Base-by-base conservation (phyloP, 768 basidiomycete species). In the Termitomyces sp. region DNA sequence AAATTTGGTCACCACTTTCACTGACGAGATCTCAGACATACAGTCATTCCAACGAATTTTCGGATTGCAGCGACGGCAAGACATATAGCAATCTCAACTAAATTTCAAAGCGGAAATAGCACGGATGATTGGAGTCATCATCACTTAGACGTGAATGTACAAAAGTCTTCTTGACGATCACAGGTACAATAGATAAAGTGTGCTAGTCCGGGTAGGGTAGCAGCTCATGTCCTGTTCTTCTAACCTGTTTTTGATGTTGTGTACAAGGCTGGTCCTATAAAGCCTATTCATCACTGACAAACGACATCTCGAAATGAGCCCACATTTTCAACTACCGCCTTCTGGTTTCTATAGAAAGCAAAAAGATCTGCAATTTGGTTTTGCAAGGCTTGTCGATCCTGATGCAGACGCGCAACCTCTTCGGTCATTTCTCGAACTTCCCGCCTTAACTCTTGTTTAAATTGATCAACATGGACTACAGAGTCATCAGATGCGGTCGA, bases 21-120 rank as follows among this genome's bases (percentile, higher is more conserved):
- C 28, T 56, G 8, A 58, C 33, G 8, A n/a, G 57, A 8, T 59
- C 55, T 57, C 58, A 91, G 88, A 65, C 90, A 92, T 60, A 86
- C 86, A 6, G 90, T 92, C 5, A 69, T 87, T 57, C 90, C 90
- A 12, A 76, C 78, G 55, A 85, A 87, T 65, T 88, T 91, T 68
- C 81, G 90, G 3, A 88, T 92, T 61, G 89, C 88, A 30, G 90
- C 90, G 3, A 92, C 90, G 13, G 90, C 90, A 42, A 81, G 90
- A 44, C 78, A 70, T 57, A 91, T 92, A 63, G 72, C 73, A 58
- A 66, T 71, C 54, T 64, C 63, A 32, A 65, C 50, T 28, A 35
- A 33, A 30, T 13, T 24, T 5, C 10, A 33, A 56, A 14, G 22
- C 22, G 26, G 26, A 30, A 47, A 8, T 24, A 22, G 24, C 18